These are phyloP conservation scores for Thinopyrum elongatum DNA, from an alignment of 176 grass and related monocot genomes.

Conservation along the genomic window DNA sequence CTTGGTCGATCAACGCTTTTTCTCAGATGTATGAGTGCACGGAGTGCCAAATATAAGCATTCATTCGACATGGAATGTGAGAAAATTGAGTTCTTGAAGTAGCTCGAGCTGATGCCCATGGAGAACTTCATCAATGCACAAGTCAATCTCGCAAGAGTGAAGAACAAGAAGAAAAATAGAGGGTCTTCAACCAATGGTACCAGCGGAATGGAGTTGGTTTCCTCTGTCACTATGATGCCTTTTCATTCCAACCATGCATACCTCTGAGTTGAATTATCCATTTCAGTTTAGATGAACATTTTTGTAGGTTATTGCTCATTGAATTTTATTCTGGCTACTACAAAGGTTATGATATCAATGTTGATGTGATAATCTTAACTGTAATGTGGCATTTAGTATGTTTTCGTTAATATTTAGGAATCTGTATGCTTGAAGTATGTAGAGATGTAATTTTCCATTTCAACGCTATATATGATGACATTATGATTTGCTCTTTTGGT, in stretches of 20 bases:
- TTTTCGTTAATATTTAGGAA: not conserved
- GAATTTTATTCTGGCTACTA: too few relatives aligned
- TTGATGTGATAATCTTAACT: too few relatives aligned
- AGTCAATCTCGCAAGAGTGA: conserved; percentile 68
- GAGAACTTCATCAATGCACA: conserved; percentile 77
- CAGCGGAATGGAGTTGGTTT: not conserved
- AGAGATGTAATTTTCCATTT: not conserved
- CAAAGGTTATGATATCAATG: too few relatives aligned
- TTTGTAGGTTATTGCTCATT: too few relatives aligned
- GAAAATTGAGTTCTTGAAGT: conserved; percentile 70
- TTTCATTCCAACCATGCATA: too few relatives aligned
- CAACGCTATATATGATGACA: too few relatives aligned
- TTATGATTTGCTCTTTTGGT: too few relatives aligned
- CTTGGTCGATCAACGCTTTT: conserved; percentile 7
- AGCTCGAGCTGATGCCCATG: conserved; percentile 69
- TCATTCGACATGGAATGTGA: conserved; percentile 73
- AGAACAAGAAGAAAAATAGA: conserved; percentile 46
- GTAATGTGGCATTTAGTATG: not conserved
- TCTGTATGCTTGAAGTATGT: not conserved
- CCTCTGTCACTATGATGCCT: too few relatives aligned
- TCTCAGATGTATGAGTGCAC: too few relatives aligned
- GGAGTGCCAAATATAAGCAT: conserved; percentile 21
- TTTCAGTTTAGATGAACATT: too few relatives aligned
- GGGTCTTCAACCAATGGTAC: conserved; percentile 15
- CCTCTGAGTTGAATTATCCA: not conserved